Percentiles rank a stretch among this genome's conserved stretches.
These are phyloP conservation scores for Mortierella sp. DNA, from an alignment of 371 early-diverging fungal genomes.

Conservation along the genomic window DNA sequence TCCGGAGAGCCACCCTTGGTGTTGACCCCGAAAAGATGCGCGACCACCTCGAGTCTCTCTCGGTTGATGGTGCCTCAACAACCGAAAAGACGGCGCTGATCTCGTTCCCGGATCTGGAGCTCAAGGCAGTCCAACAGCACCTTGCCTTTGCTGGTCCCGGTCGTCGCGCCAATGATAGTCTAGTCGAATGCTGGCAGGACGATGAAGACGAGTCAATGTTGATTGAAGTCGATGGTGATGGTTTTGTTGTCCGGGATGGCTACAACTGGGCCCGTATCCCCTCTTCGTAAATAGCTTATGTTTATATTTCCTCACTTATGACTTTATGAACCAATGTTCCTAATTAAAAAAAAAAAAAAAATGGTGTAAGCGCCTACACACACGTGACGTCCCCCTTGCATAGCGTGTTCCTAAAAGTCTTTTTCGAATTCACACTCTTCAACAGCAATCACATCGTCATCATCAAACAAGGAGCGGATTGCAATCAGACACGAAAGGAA, in stretches of 20 bases:
- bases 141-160: conserved; percentile 49
- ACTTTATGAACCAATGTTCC: not conserved
- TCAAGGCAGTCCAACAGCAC: conserved; percentile 34
- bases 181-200: conserved; percentile 53
- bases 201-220: conserved; percentile 40
- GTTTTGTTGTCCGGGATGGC: conserved; percentile 51
- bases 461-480: not conserved
- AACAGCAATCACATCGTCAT: not conserved
- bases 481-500: not conserved
- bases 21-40: conserved; percentile 49
- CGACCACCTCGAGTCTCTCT: conserved; percentile 29
- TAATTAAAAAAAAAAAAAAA: not conserved
- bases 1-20: conserved; percentile 27
- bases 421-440: not conserved
- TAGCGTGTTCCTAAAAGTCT: not conserved
- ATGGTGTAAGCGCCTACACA: not conserved
- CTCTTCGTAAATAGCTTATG: conserved; percentile 29
- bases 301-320: not conserved
- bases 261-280: conserved; percentile 46
- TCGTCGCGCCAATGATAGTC: conserved; percentile 25
- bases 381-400: not conserved
- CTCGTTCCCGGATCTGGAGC: conserved; percentile 44
- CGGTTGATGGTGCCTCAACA: conserved; percentile 26
- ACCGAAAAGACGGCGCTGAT: conserved; percentile 41
- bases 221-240: conserved; percentile 49